These are phyloP conservation scores for Sphagnum tenellum DNA, from an alignment of 225 moss, liverwort and hornwort genomes.

Conservation along the genomic window DNA sequence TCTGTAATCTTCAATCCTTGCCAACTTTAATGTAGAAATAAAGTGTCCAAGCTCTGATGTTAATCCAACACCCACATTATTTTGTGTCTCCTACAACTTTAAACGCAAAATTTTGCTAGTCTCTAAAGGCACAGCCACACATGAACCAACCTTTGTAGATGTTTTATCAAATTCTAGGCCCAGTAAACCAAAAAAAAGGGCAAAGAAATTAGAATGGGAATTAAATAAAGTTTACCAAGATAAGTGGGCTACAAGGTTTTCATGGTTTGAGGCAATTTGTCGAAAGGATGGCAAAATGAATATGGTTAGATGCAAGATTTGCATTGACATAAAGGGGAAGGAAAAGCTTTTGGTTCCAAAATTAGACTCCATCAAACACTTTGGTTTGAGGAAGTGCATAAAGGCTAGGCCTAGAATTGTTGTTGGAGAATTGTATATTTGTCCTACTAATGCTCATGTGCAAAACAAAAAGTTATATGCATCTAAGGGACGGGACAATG, in stretches of 20 bases:
- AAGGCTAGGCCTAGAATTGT: neutral
- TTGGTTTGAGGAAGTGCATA: neutral
- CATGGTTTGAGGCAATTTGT: neutral
- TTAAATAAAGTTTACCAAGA: neutral
- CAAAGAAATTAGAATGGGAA: neutral
- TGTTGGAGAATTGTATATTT: neutral
- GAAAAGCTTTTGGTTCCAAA: neutral
- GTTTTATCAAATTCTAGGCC: too few species aligned
- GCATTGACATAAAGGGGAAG: neutral
- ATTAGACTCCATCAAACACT: neutral
- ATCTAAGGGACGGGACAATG: too few species aligned
- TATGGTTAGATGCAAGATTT: neutral
- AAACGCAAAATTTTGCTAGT: too few species aligned
- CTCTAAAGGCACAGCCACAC: too few species aligned
- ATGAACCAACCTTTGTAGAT: too few species aligned
- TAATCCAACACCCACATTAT: too few species aligned
- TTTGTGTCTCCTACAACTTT: too few species aligned
- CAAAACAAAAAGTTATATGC: neutral
- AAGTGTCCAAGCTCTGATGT: too few species aligned
- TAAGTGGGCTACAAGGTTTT: neutral
- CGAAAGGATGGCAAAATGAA: neutral
- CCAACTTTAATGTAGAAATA: too few species aligned
- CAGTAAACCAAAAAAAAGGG: too few species aligned
- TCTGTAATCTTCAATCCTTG: too few species aligned
- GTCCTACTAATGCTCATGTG: neutral